A percentile compares a stretch with the other conserved stretches of the same genome.
Evolutionary conservation across 306 rosid genomes (phyloP).

Genomic region (Erythrophleum fordii): DNA sequence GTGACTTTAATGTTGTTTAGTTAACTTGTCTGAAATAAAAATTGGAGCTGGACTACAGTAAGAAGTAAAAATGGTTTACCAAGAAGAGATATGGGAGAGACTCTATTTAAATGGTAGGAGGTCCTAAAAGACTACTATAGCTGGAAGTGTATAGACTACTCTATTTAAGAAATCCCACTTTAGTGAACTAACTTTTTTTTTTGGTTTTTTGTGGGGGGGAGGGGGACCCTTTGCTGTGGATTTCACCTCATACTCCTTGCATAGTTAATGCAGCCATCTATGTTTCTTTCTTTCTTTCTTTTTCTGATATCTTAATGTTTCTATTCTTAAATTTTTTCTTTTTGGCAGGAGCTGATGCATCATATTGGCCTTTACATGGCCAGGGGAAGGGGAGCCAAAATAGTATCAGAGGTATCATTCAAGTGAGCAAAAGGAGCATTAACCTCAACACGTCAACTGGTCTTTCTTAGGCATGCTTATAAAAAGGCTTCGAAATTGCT

Average conservation of each 20-base stretch:
- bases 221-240: not conserved
- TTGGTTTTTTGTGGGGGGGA: too few relatives aligned
- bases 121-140: too few relatives aligned
- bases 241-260: not conserved
- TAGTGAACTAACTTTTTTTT: not conserved
- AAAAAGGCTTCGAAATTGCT: not conserved
- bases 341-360: conserved; percentile 77
- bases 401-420: conserved; percentile 76
- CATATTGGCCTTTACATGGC: conserved; percentile 88
- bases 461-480: not conserved
- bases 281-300: too few relatives aligned
- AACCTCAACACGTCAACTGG: not conserved
- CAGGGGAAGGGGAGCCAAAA: conserved; percentile 85
- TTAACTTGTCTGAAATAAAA: not conserved
- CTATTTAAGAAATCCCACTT: not conserved
- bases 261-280: not conserved
- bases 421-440: conserved; percentile 24
- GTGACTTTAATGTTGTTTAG: not conserved
- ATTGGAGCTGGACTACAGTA: not conserved
- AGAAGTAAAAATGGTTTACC: not conserved
- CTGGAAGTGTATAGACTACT: not conserved
- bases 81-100: not conserved
- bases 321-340: not conserved
- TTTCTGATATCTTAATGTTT: not conserved
- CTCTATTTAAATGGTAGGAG: too few relatives aligned